phyloP scores from a whole-genome alignment of 306 rosid genomes.

The Vigna unguiculata region DNA sequence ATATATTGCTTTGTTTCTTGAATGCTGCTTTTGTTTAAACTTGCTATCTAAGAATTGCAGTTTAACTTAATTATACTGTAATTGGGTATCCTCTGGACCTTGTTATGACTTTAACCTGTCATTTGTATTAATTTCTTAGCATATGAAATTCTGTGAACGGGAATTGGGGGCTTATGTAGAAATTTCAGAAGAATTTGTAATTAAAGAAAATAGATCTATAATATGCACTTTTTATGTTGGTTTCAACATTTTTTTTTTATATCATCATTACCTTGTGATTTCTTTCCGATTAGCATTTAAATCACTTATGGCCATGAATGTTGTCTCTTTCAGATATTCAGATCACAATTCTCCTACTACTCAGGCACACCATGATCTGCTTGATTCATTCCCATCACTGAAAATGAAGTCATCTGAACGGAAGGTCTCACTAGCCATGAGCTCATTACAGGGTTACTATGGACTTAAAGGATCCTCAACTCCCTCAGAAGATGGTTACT shows the following conservation, averaged over 20 bases:
- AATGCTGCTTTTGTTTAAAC: constrained; percentile 23
- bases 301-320: constrained; percentile 33
- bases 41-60: background rate
- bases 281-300: constrained; percentile 22
- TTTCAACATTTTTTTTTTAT: constrained; percentile 1
- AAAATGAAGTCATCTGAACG: constrained; percentile 53
- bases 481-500: constrained; percentile 53
- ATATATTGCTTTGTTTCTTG: constrained; percentile 27
- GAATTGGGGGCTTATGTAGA: background rate
- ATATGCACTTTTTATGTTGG: background rate
- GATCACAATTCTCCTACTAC: constrained; percentile 49
- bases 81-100: background rate
- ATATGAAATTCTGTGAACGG: background rate
- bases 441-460: constrained; percentile 79
- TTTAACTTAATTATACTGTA: constrained; percentile 34
- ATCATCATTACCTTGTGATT: constrained; percentile 12
- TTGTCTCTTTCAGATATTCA: constrained; percentile 52
- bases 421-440: constrained; percentile 73
- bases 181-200: constrained; percentile 21
- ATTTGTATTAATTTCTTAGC: constrained; percentile 14
- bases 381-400: constrained; percentile 70
- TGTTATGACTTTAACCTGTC: constrained; percentile 16
- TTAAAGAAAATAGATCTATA: constrained; percentile 21
- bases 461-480: constrained; percentile 61
- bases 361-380: constrained; percentile 49